phyloP scores from a whole-genome alignment of 2,329 filamentous ascomycete genomes.

The Ceratocystis colombiana region DNA sequence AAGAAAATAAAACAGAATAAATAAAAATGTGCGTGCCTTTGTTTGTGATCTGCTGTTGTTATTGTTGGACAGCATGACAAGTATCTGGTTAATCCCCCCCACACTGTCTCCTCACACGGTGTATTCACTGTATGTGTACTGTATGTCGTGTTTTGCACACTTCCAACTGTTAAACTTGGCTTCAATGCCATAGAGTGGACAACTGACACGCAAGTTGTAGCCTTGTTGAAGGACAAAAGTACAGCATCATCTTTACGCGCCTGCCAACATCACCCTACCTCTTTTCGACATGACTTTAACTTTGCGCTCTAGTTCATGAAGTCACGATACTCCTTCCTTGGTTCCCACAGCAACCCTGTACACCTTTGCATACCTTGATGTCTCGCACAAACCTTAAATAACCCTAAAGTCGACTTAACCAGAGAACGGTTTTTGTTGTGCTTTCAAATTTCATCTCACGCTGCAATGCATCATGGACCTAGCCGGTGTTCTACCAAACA shows the following conservation, averaged over 20 bases:
- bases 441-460: no score
- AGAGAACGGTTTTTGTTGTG: not conserved
- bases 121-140: no score
- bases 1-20: not conserved
- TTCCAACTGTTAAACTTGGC: no score
- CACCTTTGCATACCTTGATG: not conserved
- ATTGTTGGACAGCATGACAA: not conserved
- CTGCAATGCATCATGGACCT: no score
- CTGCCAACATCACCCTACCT: no score
- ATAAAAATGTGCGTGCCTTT: not conserved
- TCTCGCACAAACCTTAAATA: fast-evolving
- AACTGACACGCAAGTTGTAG: no score
- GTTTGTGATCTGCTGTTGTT: not conserved
- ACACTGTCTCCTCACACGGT: not conserved
- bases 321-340: not conserved
- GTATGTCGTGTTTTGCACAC: no score
- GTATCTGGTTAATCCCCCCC: not conserved
- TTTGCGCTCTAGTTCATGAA: not conserved
- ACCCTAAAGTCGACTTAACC: not conserved
- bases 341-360: not conserved
- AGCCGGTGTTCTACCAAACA: no score
- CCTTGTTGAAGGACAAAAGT: no score
- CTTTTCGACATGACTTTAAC: no score
- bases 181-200: no score
- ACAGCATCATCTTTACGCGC: no score